phyloP scores from a whole-genome alignment of 208 protist genomes.

The Crithidia mellificae region DNA sequence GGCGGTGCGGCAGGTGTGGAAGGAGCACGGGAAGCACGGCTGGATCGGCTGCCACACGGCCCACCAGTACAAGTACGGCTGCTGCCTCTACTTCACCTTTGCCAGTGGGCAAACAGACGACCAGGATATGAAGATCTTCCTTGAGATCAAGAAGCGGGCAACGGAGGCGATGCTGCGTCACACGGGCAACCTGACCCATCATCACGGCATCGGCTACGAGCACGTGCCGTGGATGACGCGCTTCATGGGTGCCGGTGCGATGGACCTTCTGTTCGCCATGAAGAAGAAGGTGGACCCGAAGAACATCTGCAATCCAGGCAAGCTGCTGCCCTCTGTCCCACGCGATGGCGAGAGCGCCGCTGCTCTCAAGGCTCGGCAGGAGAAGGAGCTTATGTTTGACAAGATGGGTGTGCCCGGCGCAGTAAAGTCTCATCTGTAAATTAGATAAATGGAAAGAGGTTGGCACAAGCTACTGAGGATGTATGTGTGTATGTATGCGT shows the following conservation, averaged over 20 bases:
- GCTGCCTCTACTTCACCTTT: conserved; percentile 94
- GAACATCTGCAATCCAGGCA: conserved; percentile 92
- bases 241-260: conserved; percentile 66
- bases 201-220: conserved; percentile 93
- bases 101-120: conserved; percentile 82
- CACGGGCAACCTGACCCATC: conserved; percentile 88
- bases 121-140: conserved; percentile 89
- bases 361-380: conserved; percentile 43
- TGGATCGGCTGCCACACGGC: conserved; percentile 93
- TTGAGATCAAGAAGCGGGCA: conserved; percentile 85
- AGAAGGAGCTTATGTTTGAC: conserved; percentile 88
- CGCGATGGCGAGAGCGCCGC: conserved; percentile 45
- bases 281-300: conserved; percentile 87
- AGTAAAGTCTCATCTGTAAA: conserved; percentile 49
- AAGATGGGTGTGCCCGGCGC: conserved; percentile 88
- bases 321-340: conserved; percentile 74
- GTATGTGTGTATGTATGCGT: no score
- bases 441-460: no score
- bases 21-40: conserved; percentile 71
- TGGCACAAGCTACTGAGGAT: no score
- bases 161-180: conserved; percentile 88
- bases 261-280: conserved; percentile 74
- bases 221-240: conserved; percentile 93
- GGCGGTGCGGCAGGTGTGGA: conserved; percentile 79
- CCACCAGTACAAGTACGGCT: conserved; percentile 91